These are phyloP conservation scores for Gossypium turneri DNA, from an alignment of 345 rosid genomes.

Conservation along the genomic window DNA sequence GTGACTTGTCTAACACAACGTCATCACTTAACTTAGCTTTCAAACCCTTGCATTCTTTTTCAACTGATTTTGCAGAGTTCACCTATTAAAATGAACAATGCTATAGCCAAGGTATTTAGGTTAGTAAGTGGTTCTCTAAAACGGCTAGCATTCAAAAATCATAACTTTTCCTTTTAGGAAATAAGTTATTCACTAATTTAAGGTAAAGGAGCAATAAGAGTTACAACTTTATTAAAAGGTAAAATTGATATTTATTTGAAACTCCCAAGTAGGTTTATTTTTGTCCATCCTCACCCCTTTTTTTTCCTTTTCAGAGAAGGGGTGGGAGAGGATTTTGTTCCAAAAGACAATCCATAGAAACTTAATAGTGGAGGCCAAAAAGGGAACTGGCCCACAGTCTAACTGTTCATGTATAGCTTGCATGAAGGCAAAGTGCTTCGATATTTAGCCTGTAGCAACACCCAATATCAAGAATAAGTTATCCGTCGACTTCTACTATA, in stretches of 20 bases:
- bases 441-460: slow-evolving; percentile 54
- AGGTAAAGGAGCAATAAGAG: not conserved
- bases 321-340: not conserved
- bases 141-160: not conserved
- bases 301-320: too few relatives aligned
- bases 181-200: not conserved
- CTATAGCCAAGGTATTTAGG: not conserved
- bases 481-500: not conserved
- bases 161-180: not conserved
- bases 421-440: slow-evolving; percentile 67
- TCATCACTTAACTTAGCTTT: slow-evolving; percentile 69
- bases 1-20: slow-evolving; percentile 53
- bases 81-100: slow-evolving; percentile 35
- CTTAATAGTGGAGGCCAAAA: not conserved
- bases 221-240: not conserved
- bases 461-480: slow-evolving; percentile 16
- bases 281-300: too few relatives aligned
- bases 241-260: not conserved
- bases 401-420: slow-evolving; percentile 74
- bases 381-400: not conserved
- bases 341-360: not conserved
- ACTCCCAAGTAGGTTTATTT: not conserved
- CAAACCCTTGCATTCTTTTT: slow-evolving; percentile 64
- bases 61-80: slow-evolving; percentile 71
- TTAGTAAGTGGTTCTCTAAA: not conserved